Conservation (phyloP, 176 grass and related monocot species). For the Otatea glauca region DNA sequence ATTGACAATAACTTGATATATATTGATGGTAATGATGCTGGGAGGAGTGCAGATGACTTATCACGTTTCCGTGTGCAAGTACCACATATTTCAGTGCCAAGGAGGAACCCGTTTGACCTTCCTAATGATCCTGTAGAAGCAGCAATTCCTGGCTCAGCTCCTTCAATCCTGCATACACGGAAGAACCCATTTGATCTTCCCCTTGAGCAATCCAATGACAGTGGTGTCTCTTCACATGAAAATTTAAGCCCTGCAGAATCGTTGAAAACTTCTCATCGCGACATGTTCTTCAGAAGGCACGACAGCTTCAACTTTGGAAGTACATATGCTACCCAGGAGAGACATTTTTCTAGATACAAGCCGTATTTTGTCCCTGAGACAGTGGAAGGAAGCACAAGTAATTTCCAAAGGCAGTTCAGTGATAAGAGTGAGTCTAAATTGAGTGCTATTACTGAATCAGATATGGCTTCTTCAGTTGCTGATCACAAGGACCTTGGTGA, state of each 20-base stretch:
- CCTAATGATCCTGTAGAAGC: conserved; percentile 65
- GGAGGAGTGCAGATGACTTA: conserved; percentile 53
- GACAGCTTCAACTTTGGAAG: conserved; percentile 80
- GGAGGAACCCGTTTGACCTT: conserved; percentile 85
- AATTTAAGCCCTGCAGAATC: conserved; percentile 47
- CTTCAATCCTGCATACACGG: conserved; percentile 68
- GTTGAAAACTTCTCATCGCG: conserved; percentile 49
- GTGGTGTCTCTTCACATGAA: conserved; percentile 39
- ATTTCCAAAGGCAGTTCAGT: conserved; percentile 68
- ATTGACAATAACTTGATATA: conserved; percentile 61
- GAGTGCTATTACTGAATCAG: conserved; percentile 61
- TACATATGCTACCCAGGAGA: conserved; percentile 55
- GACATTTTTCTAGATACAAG: conserved; percentile 55
- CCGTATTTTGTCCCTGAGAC: conserved; percentile 67
- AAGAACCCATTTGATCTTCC: conserved; percentile 77
- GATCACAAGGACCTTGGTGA: conserved; percentile 50
- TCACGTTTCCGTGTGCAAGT: conserved; percentile 61
- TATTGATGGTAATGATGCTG: conserved; percentile 38
- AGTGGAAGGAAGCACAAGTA: conserved; percentile 48
- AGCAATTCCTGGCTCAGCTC: conserved; percentile 81
- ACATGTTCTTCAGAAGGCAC: conserved; percentile 71
- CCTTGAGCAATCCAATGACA: conserved; percentile 52
- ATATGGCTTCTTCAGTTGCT: conserved; percentile 50
- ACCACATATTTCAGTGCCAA: conserved; percentile 60
- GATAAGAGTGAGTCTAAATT: conserved; percentile 66